Base-by-base conservation (phyloP, 2,329 filamentous ascomycete genomes). In the Colletotrichum viniferum region DNA sequence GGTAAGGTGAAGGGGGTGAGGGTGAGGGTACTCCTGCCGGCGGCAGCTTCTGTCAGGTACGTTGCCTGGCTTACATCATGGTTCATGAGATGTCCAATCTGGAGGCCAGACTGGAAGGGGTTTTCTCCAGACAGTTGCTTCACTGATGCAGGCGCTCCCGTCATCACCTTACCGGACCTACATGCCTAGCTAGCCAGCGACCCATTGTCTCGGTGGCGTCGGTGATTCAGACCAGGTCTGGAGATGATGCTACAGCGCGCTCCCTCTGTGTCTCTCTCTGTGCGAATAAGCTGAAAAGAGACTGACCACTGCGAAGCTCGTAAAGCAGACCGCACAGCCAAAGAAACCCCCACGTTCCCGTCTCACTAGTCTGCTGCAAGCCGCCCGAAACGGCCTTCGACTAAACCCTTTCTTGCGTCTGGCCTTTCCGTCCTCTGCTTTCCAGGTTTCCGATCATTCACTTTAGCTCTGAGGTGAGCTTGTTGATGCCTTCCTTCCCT, bases 351-450 rank as follows among this genome's bases (percentile, higher is more conserved):
- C 74, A 76, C 74, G 74, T 65, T 63, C 48, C 65, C 52, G 14
- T 16, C 34, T 61, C 36, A 48, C 61, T 76, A 71, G 74, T 60
- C 43, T 36, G 32, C 71, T 76, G 74, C 74, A 74, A 14, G 71
- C 26, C 60, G 71, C 74, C 56, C 71, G 43, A 74, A 74, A 71
- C 60, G 64, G 74, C 43, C 34, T 34, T 52, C 30, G 26, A 48
- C 64, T 65, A 48, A 63, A 75, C 69, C 56, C 52, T 75, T 68
- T 36, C 63, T 34, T 30, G 43, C 48, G 56, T 58, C 32, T 73
- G 30, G 62, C 21, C 55, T 43, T 55, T 18, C 34, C 58, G 36
- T 24, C n/a, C 21, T 60, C 56, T 48, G 43, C 38, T 38, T 63
- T 61, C 56, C 26, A 61, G 43, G 26, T 56, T 63, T 38, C 28